Evolutionary conservation across 2,329 filamentous ascomycete genomes (phyloP).

Genomic region (Phialocephala sp.): DNA sequence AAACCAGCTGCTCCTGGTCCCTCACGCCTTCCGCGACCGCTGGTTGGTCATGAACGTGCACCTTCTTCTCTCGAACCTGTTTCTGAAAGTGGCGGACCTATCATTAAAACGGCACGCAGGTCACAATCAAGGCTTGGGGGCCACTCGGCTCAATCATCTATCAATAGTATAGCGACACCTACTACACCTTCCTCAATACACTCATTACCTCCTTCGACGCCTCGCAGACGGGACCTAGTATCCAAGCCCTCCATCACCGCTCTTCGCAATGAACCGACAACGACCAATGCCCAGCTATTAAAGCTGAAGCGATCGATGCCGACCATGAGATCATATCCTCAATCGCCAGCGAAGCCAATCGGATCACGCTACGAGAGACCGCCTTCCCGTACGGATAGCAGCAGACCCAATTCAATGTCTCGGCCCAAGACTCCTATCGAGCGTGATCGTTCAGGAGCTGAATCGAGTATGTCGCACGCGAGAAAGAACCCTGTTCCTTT

Average conservation of each 20-base stretch:
- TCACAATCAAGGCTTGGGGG: slow-evolving; percentile 71
- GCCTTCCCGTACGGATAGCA: slow-evolving; percentile 60
- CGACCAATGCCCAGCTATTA: slow-evolving; percentile 68
- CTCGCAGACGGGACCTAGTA: slow-evolving; percentile 64
- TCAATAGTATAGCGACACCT: slow-evolving; percentile 66
- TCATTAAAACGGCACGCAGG: slow-evolving; percentile 62
- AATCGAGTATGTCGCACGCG: slow-evolving; percentile 57
- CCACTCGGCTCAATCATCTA: slow-evolving; percentile 72
- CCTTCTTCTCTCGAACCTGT: slow-evolving; percentile 87
- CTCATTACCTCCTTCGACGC: slow-evolving; percentile 61
- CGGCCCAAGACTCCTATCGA: slow-evolving; percentile 77
- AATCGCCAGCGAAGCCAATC: slow-evolving; percentile 57
- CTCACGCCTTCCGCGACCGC: slow-evolving; percentile 82
- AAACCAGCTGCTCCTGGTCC: slow-evolving; percentile 58
- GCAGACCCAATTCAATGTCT: slow-evolving; percentile 56
- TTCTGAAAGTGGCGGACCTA: slow-evolving; percentile 82
- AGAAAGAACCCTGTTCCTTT: slow-evolving; percentile 75
- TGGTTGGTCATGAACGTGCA: slow-evolving; percentile 69
- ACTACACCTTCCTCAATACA: slow-evolving; percentile 61
- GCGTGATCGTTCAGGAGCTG: slow-evolving; percentile 49
- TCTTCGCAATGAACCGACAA: slow-evolving; percentile 65
- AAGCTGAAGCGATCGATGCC: slow-evolving; percentile 70
- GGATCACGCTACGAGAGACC: slow-evolving; percentile 60
- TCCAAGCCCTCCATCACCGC: slow-evolving; percentile 59
- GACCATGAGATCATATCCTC: slow-evolving; percentile 56